Base-by-base conservation (phyloP, 2,329 filamentous ascomycete species). In the Aspergillus sp. region DNA sequence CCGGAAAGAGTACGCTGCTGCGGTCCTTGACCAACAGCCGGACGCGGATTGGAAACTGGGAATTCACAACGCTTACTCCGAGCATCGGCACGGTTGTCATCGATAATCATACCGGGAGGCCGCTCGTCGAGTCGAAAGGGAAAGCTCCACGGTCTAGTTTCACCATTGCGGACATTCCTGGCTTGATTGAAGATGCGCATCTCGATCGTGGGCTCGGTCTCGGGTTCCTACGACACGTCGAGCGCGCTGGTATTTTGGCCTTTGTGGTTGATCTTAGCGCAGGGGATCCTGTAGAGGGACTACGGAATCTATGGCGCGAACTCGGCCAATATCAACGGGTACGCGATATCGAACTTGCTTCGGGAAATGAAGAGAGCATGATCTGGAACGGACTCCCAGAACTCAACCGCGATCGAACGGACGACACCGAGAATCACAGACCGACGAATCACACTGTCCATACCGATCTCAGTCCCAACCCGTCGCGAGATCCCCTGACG, bases 41-140 rank as follows among this genome's bases (percentile, higher is more conserved):
- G 38, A 85, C 91, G 2, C 76, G 91, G 24, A 78, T 98, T 4
- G 91, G 91, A 25, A 80, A 83, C 55, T 98, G 91, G 91, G 89
- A 86, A 7, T 98, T 98, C 57, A 98, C 91, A 3, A 98, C 91
- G 0, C 69, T 98, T 6, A 81, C 88, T 46, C 91, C 91, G 2
- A 95, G 93, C 47, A 93, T 98, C 34, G 91, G 91, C 31, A 98
- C 91, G 1, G 86, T 98, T 5, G 81, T 96, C 10, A 73, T 98
- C 8, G 91, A 98, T 58, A 76, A 88, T 54, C 75, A 91, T 63
- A 79, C 78, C 36, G 86, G 88, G 2, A 76, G 84, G 0, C 85
- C 86, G 1, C 41, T 62, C 4, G 54, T 76, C 22, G 58, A 68
- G 29, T 63, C 63, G 42, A 48, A 66, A 52, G 47, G 67, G 57